Percentiles rank a stretch among this genome's conserved stretches.
phyloP scores from a whole-genome alignment of 495 filamentous ascomycete genomes.

The Daldinia decipiens region DNA sequence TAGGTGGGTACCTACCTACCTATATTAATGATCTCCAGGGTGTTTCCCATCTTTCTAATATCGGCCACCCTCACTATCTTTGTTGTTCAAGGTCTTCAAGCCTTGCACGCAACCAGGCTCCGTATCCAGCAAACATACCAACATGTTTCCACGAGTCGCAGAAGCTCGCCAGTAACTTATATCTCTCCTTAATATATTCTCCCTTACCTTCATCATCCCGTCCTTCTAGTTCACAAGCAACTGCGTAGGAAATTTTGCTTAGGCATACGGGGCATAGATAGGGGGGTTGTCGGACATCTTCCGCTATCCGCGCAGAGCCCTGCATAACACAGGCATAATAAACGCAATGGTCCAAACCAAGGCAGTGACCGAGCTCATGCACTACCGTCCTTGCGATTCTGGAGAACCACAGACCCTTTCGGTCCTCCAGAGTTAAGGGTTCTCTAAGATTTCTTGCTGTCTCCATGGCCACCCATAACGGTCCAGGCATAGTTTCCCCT shows the following conservation, averaged over 20 bases:
- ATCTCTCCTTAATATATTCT: conserved; percentile 51
- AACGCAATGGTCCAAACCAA: conserved; percentile 71
- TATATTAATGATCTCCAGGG: neutral
- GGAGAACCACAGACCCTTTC: conserved; percentile 63
- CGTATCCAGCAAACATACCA: conserved; percentile 56
- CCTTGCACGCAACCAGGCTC: conserved; percentile 50
- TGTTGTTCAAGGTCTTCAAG: conserved; percentile 16
- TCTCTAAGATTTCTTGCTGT: conserved; percentile 21
- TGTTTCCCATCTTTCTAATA: neutral
- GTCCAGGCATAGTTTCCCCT: conserved; percentile 1
- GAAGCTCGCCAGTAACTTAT: conserved; percentile 56
- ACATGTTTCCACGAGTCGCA: conserved; percentile 54
- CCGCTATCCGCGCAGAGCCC: conserved; percentile 65
- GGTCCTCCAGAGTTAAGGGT: conserved; percentile 15
- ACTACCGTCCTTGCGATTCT: conserved; percentile 65
- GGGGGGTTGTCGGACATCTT: conserved; percentile 73
- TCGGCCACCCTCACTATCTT: neutral
- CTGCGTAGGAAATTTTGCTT: conserved; percentile 59
- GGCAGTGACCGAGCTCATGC: conserved; percentile 75
- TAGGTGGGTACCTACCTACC: neutral
- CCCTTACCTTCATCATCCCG: conserved; percentile 50
- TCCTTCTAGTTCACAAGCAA: conserved; percentile 32
- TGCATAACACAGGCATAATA: conserved; percentile 80
- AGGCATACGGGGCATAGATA: conserved; percentile 73
- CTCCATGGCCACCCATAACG: conserved; percentile 34